phyloP scores from a whole-genome alignment of 139 green algal species.

The Marvania coccoides region DNA sequence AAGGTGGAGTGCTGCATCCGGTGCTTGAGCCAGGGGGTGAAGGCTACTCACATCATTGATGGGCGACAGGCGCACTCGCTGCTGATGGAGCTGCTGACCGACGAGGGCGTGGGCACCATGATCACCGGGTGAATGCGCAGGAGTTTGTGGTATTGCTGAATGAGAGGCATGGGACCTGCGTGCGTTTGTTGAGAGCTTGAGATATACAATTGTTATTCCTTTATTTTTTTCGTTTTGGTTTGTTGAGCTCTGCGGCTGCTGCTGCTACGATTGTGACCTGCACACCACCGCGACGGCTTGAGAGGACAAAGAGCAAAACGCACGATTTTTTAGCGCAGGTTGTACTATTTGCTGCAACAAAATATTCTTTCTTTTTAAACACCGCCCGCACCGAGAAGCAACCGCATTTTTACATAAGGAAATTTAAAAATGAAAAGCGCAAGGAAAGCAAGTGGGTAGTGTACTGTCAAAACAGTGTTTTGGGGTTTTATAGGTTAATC shows the following conservation, averaged over 20 bases:
- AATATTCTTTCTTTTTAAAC: too few relatives aligned
- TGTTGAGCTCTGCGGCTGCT: not conserved
- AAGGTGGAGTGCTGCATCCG: constrained; percentile 94
- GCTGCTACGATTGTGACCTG: not conserved
- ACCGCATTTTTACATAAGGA: too few relatives aligned
- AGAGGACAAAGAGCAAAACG: too few relatives aligned
- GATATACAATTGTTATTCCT: not conserved
- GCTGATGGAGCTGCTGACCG: constrained; percentile 96
- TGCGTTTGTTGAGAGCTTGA: not conserved
- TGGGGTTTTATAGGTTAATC: not conserved
- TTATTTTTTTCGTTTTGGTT: not conserved
- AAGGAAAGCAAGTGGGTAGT: too few relatives aligned
- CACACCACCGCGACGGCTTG: not conserved
- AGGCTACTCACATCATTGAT: constrained; percentile 97
- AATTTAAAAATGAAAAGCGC: constrained; percentile 2
- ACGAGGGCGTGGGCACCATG: constrained; percentile 96
- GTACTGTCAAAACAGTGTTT: not conserved
- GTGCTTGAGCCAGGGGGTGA: constrained; percentile 86
- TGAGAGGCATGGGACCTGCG: too few relatives aligned
- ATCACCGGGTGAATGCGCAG: constrained; percentile 85
- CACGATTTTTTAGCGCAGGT: too few relatives aligned
- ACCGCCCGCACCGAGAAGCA: too few relatives aligned
- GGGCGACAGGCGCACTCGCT: constrained; percentile 87
- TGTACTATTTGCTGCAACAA: too few relatives aligned
- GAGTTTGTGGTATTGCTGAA: too few relatives aligned